Conservation (phyloP, 768 basidiomycete species). For the Chalciporus piperatus region DNA sequence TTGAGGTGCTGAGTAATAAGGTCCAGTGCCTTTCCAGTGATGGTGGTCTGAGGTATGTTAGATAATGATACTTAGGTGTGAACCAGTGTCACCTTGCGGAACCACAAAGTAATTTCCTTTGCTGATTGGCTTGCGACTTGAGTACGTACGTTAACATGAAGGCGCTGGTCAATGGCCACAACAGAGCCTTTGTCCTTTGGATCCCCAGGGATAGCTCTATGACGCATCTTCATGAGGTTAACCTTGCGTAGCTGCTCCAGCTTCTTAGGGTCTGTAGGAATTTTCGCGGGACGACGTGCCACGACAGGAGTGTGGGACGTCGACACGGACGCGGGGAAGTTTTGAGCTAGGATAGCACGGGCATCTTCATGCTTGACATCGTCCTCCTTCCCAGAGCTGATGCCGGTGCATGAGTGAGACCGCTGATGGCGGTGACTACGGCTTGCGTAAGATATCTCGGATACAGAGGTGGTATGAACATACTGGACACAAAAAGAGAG, state of each 20-base stretch:
- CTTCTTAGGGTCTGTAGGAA: conserved; percentile 51
- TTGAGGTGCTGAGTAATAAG: conserved; percentile 35
- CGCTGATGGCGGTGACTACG: conserved; percentile 64
- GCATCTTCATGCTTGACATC: conserved; percentile 45
- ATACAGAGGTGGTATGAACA: conserved; percentile 13
- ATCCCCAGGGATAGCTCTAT: conserved; percentile 62
- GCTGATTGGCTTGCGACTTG: conserved; percentile 26
- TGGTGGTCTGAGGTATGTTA: conserved; percentile 40
- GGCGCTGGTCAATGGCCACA: conserved; percentile 51
- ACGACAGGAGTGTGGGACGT: conserved; percentile 26
- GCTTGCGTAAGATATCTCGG: conserved; percentile 8
- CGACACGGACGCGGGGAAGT: conserved; percentile 37
- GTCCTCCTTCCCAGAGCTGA: conserved; percentile 8
- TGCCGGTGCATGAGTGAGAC: conserved; percentile 53
- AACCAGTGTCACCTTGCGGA: conserved; percentile 53
- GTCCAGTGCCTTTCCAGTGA: conserved; percentile 64
- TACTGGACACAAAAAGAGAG: conserved; percentile 66
- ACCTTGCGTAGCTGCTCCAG: conserved; percentile 54
- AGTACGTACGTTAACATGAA: conserved; percentile 50
- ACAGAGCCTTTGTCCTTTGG: conserved; percentile 49
- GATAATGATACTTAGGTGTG: background rate
- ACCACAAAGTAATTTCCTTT: conserved; percentile 59
- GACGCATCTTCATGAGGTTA: conserved; percentile 73
- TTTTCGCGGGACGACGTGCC: conserved; percentile 27
- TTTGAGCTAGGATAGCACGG: conserved; percentile 50